phyloP scores from a whole-genome alignment of 768 basidiomycete genomes.

The Suillus ampliporus region DNA sequence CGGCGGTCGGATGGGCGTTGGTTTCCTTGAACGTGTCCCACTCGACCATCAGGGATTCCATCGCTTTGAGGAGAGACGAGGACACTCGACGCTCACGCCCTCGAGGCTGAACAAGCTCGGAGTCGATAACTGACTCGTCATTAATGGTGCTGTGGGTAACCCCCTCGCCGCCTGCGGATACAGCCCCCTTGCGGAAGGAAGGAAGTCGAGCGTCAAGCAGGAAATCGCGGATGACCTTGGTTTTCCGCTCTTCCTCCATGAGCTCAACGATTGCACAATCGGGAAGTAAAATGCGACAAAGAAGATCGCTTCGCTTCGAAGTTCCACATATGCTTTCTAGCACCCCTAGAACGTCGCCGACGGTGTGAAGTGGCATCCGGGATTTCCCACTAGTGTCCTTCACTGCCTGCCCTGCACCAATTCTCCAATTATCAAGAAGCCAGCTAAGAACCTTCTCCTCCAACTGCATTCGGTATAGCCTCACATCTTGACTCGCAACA shows the following conservation, averaged over 20 bases:
- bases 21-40: slow-evolving; percentile 51
- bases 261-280: slow-evolving; percentile 68
- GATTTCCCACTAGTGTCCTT: slow-evolving; percentile 42
- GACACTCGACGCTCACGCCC: slow-evolving; percentile 68
- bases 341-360: slow-evolving; percentile 66
- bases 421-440: slow-evolving; percentile 76
- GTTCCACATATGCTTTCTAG: slow-evolving; percentile 70
- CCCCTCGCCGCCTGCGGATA: background rate
- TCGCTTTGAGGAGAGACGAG: slow-evolving; percentile 62
- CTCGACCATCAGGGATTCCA: slow-evolving; percentile 55
- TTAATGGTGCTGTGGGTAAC: background rate
- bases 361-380: slow-evolving; percentile 56
- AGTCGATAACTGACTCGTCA: slow-evolving; percentile 12
- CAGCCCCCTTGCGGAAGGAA: slow-evolving; percentile 29
- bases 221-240: slow-evolving; percentile 70
- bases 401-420: slow-evolving; percentile 43
- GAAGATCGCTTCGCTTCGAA: slow-evolving; percentile 48
- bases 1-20: slow-evolving; percentile 53
- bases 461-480: slow-evolving; percentile 83
- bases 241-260: slow-evolving; percentile 61
- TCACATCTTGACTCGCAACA: slow-evolving; percentile 79
- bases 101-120: slow-evolving; percentile 51
- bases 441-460: slow-evolving; percentile 86
- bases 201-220: slow-evolving; percentile 71
- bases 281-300: slow-evolving; percentile 64